Evolutionary conservation across 257 asterid species (phyloP).

Genomic region (Jacaranda copaia): DNA sequence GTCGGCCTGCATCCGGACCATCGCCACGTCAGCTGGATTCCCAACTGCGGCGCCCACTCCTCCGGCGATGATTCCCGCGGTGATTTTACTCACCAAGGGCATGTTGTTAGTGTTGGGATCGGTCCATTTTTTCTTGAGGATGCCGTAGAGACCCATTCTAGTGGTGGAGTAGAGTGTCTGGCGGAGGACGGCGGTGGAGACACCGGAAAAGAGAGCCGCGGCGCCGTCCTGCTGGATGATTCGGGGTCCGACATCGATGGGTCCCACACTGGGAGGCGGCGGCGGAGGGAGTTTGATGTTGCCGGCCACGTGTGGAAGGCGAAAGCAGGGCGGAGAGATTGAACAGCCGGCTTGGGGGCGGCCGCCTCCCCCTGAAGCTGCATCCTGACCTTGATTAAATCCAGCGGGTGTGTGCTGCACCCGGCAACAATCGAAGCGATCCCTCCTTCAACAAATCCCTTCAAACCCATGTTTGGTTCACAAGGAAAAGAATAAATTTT

Average conservation of each 20-base stretch:
- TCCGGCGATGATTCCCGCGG: constrained; percentile 66
- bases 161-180: constrained; percentile 73
- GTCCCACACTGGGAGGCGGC: constrained; percentile 48
- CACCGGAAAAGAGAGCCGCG: constrained; percentile 65
- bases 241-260: constrained; percentile 50
- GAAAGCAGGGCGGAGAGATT: constrained; percentile 53
- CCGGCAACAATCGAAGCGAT: constrained; percentile 73
- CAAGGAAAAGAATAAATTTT: too few relatives aligned
- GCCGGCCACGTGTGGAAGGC: constrained; percentile 38
- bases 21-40: constrained; percentile 78
- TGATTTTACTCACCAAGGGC: constrained; percentile 47
- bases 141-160: constrained; percentile 71
- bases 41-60: constrained; percentile 79
- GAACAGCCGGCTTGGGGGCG: constrained; percentile 18
- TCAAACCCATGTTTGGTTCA: constrained; percentile 43
- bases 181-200: constrained; percentile 76
- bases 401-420: constrained; percentile 67
- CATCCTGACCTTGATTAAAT: constrained; percentile 66
- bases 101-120: constrained; percentile 49
- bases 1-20: constrained; percentile 85
- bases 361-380: constrained; percentile 65
- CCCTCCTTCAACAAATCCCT: constrained; percentile 72
- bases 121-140: constrained; percentile 68
- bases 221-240: constrained; percentile 65
- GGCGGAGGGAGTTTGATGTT: constrained; percentile 37